phyloP scores from a whole-genome alignment of 345 rosid species.

The Aethionema arabicum region DNA sequence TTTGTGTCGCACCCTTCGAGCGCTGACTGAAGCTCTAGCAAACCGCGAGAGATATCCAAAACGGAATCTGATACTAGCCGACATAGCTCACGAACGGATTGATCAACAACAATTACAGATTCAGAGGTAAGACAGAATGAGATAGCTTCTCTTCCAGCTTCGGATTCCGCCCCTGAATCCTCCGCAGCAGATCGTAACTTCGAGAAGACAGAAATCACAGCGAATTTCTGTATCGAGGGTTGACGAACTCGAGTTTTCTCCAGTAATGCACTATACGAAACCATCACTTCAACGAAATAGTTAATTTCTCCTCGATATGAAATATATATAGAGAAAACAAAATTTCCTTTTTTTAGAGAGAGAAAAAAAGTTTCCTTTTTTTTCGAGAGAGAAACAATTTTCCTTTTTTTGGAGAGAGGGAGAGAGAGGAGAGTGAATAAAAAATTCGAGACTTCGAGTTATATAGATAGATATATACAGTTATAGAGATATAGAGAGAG shows the following conservation, averaged over 20 bases:
- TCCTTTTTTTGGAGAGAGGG: no score
- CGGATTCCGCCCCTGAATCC: conserved; percentile 54
- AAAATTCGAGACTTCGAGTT: no score
- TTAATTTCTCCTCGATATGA: no score
- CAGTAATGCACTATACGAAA: conserved; percentile 56
- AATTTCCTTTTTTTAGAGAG: no score
- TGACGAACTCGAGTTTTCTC: conserved; percentile 75
- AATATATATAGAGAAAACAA: no score
- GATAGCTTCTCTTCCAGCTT: conserved; percentile 61
- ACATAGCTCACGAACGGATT: conserved; percentile 86
- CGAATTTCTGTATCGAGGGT: conserved; percentile 77
- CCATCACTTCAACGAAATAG: conserved; percentile 41
- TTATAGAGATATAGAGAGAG: no score
- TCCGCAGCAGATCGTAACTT: conserved; percentile 68
- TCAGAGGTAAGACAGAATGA: conserved; percentile 62
- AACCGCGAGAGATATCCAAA: conserved; percentile 51
- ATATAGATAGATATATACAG: no score
- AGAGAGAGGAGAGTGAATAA: no score
- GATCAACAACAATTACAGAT: conserved; percentile 76
- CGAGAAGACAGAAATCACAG: conserved; percentile 73
- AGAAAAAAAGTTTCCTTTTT: no score
- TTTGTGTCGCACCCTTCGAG: conserved; percentile 72
- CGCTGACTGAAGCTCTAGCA: conserved; percentile 84
- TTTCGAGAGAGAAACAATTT: no score
- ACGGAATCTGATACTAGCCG: conserved; percentile 63